These are phyloP conservation scores for Trichoderma guizhouense DNA, from an alignment of 2,329 filamentous ascomycete genomes.

Conservation along the genomic window DNA sequence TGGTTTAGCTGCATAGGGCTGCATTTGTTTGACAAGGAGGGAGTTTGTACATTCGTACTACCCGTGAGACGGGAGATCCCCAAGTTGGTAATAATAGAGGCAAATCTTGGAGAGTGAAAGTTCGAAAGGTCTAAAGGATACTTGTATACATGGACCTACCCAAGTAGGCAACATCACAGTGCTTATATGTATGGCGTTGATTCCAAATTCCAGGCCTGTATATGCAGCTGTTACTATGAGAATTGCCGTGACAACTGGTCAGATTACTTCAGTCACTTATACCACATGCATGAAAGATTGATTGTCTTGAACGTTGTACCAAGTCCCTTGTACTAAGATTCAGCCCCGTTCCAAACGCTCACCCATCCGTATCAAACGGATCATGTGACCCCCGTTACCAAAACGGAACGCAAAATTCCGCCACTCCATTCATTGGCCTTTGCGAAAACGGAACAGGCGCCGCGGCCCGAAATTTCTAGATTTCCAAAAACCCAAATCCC, in stretches of 20 bases:
- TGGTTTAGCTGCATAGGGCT: background rate
- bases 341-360: background rate
- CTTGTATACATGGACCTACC: background rate
- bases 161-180: background rate
- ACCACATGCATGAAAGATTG: background rate
- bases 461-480: conserved; percentile 10
- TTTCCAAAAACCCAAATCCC: background rate
- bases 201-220: background rate
- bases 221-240: background rate
- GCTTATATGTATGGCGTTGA: background rate
- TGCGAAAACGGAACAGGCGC: conserved; percentile 15
- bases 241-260: background rate
- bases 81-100: background rate
- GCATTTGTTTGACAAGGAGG: background rate
- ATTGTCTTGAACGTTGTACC: background rate
- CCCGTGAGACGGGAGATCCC: background rate
- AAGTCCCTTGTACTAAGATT: background rate
- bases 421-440: background rate
- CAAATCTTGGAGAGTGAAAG: background rate
- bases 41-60: too few relatives aligned
- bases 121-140: background rate
- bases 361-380: background rate
- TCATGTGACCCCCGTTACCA: conserved; percentile 6
- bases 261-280: background rate
- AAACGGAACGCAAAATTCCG: background rate